phyloP scores from a whole-genome alignment of 2,329 filamentous ascomycete species.

The Ophiosphaerella narmari region DNA sequence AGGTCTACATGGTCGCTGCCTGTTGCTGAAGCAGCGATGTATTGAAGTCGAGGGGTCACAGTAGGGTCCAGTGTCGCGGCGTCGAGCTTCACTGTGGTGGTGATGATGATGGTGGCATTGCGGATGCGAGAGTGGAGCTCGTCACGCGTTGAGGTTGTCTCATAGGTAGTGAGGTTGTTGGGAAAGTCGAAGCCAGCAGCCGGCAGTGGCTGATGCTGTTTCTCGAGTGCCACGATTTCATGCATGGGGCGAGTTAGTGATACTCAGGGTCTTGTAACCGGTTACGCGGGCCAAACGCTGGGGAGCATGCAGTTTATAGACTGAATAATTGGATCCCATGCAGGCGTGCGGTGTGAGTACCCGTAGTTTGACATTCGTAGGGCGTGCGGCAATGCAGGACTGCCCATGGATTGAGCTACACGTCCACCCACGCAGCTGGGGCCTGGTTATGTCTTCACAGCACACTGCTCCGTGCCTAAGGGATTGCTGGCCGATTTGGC shows the following conservation, averaged over 20 bases:
- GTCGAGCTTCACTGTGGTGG: slow-evolving; percentile 49
- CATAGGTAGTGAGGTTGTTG: slow-evolving; percentile 49
- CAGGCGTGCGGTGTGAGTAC: too few species aligned
- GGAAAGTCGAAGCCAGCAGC: slow-evolving; percentile 46
- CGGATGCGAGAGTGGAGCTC: slow-evolving; percentile 49
- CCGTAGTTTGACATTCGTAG: too few species aligned
- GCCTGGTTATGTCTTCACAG: too few species aligned
- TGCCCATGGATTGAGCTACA: too few species aligned
- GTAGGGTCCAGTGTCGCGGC: slow-evolving; percentile 45
- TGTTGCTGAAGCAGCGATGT: slow-evolving; percentile 53
- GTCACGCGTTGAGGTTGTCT: slow-evolving; percentile 30
- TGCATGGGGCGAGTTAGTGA: slow-evolving; percentile 26
- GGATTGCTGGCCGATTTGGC: neutral
- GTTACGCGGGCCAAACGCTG: too few species aligned
- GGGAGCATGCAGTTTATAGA: neutral
- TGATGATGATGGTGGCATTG: slow-evolving; percentile 54
- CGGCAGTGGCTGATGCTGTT: slow-evolving; percentile 48
- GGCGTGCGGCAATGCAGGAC: too few species aligned
- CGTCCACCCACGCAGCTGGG: too few species aligned
- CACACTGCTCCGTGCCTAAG: too few species aligned
- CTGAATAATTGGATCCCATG: too few species aligned
- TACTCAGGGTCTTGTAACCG: too few species aligned
- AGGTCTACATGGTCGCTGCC: slow-evolving; percentile 56
- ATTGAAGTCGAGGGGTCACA: slow-evolving; percentile 49
- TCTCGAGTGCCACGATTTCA: slow-evolving; percentile 55